A percentile compares a stretch with the other conserved stretches of the same genome.
Evolutionary conservation across 495 filamentous ascomycete genomes (phyloP).

Genomic region (Trichoderma reesei): DNA sequence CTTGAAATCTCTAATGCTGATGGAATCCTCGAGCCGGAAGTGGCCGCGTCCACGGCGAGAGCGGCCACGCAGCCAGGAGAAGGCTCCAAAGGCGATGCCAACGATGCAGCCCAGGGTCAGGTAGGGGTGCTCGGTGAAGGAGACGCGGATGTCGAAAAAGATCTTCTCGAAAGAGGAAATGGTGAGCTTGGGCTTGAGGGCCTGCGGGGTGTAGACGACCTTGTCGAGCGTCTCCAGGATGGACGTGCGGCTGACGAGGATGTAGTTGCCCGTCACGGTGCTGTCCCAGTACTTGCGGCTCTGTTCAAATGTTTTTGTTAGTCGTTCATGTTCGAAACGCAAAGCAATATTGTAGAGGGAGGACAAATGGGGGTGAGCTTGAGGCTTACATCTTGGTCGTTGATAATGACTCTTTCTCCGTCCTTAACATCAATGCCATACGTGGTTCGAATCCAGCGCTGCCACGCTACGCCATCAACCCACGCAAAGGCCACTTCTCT

Average conservation of each 20-base stretch:
- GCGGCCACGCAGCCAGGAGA: constrained; percentile 49
- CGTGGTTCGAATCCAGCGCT: constrained; percentile 86
- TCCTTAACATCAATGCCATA: constrained; percentile 81
- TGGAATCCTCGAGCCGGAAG: constrained; percentile 70
- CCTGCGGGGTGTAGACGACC: constrained; percentile 58
- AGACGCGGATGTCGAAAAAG: constrained; percentile 64
- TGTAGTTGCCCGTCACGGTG: constrained; percentile 76
- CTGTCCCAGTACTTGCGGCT: constrained; percentile 91
- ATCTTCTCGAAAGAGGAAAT: constrained; percentile 65
- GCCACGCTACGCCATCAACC: constrained; percentile 97
- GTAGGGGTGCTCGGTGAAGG: constrained; percentile 62
- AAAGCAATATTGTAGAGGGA: not conserved
- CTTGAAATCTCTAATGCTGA: constrained; percentile 36
- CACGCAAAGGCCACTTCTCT: constrained; percentile 95
- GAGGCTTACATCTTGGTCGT: constrained; percentile 86
- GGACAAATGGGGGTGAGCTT: not conserved
- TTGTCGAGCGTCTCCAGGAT: constrained; percentile 91
- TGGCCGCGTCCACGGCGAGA: constrained; percentile 52
- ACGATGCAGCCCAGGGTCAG: constrained; percentile 54
- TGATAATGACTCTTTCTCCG: constrained; percentile 89
- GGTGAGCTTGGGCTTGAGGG: constrained; percentile 80
- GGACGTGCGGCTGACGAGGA: constrained; percentile 82
- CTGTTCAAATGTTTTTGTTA: constrained; percentile 31
- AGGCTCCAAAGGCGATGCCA: constrained; percentile 38
- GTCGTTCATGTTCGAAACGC: constrained; percentile 5